Evolutionary conservation across 140 eudicot genomes (phyloP).

Genomic region (Senecio squalidus): DNA sequence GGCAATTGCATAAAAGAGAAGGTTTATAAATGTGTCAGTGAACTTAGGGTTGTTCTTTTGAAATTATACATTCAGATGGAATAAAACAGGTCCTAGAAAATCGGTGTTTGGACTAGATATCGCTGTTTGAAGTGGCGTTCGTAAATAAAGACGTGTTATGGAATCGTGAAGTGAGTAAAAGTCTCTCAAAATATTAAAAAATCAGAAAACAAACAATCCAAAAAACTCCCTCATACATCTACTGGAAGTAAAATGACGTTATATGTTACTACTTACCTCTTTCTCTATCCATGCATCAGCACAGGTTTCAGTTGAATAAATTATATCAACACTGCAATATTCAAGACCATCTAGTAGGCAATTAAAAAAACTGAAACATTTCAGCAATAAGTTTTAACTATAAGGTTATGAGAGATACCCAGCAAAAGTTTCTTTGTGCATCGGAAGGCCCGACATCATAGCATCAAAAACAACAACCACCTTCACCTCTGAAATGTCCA

Average conservation of each 20-base stretch:
- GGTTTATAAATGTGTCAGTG: too few relatives aligned
- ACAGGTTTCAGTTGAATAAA: constrained; percentile 69
- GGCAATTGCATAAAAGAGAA: too few relatives aligned
- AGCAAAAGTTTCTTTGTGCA: constrained; percentile 65
- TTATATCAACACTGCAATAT: constrained; percentile 73
- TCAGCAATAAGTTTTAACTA: neutral
- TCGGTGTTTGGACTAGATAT: too few relatives aligned
- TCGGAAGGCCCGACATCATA: constrained; percentile 70
- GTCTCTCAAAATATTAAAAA: too few relatives aligned
- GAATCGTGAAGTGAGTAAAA: too few relatives aligned
- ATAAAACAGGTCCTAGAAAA: too few relatives aligned
- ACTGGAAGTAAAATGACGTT: constrained; percentile 12
- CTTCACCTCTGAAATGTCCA: constrained; percentile 60
- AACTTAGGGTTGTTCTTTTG: too few relatives aligned
- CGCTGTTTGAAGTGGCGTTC: too few relatives aligned
- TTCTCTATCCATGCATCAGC: constrained; percentile 97
- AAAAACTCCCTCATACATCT: neutral
- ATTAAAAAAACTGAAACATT: constrained; percentile 11
- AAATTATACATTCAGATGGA: too few relatives aligned
- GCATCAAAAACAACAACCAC: constrained; percentile 99
- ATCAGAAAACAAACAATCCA: too few relatives aligned
- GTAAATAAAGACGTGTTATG: too few relatives aligned
- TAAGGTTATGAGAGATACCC: constrained; percentile 53
- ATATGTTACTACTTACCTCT: constrained; percentile 54
- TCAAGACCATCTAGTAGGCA: constrained; percentile 12